These are phyloP conservation scores for Leccinum fuscescens DNA, from an alignment of 1,284 basidiomycete genomes.

Conservation along the genomic window DNA sequence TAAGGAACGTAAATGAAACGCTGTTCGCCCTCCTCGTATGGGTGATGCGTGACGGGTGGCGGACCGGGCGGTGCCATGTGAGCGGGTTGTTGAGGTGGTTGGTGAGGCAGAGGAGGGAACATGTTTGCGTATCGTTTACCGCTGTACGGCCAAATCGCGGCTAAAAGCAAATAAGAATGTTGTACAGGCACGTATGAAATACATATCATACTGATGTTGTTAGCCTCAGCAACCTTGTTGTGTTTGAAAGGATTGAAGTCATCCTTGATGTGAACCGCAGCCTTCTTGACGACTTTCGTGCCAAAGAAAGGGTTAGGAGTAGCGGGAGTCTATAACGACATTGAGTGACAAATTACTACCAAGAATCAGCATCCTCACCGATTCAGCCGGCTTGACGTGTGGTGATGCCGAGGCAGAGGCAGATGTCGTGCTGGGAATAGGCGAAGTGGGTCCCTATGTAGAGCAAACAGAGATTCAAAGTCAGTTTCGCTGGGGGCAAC, in stretches of 20 bases:
- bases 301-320: constrained; percentile 87
- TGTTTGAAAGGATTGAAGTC: constrained; percentile 95
- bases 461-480: constrained; percentile 12
- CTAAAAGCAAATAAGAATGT: constrained; percentile 37
- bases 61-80: constrained; percentile 67
- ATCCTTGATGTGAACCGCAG: constrained; percentile 79
- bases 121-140: constrained; percentile 83
- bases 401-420: constrained; percentile 55
- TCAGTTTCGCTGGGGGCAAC: constrained; percentile 23
- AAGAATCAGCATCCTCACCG: constrained; percentile 33
- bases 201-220: constrained; percentile 64
- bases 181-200: neutral
- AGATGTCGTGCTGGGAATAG: constrained; percentile 41
- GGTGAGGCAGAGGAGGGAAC: constrained; percentile 62
- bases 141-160: constrained; percentile 81
- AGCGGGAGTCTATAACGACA: constrained; percentile 31
- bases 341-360: constrained; percentile 9
- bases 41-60: constrained; percentile 63
- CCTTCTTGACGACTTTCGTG: constrained; percentile 71
- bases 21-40: constrained; percentile 71
- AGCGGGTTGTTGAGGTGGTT: constrained; percentile 59
- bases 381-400: constrained; percentile 55
- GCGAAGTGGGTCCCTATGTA: constrained; percentile 47
- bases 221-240: constrained; percentile 74
- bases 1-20: constrained; percentile 72